phyloP scores from a whole-genome alignment of 176 grass and related monocot genomes.

The Panicum miliaceum region DNA sequence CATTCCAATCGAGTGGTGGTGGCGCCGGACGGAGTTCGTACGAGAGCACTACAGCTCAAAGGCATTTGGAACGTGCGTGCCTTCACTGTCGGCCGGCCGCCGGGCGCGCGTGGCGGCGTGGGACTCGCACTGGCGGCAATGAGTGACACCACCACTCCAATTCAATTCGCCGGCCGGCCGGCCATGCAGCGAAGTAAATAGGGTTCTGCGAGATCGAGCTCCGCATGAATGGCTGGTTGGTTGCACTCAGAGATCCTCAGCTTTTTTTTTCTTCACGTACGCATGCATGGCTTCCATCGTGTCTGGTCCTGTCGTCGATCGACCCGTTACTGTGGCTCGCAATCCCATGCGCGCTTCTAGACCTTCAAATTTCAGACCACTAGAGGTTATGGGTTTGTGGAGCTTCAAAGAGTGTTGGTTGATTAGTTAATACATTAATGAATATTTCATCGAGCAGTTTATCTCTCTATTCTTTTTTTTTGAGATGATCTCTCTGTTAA shows the following conservation, averaged over 20 bases:
- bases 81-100: conserved; percentile 4
- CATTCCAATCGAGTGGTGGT: neutral
- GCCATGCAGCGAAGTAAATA: neutral
- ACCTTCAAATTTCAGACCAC: neutral
- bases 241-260: neutral
- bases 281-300: neutral
- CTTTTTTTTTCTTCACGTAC: conserved; percentile 7
- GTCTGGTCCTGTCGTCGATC: neutral
- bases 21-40: neutral
- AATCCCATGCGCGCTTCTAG: neutral
- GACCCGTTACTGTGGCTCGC: neutral
- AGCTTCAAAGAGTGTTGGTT: neutral
- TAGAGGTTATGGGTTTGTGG: neutral
- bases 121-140: neutral
- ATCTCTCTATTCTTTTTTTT: neutral
- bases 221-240: neutral
- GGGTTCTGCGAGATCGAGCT: neutral
- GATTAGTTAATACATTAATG: neutral
- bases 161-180: neutral
- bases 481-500: no score
- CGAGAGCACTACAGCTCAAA: neutral
- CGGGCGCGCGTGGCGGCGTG: neutral
- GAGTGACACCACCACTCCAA: conserved; percentile 2
- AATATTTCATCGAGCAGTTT: neutral
- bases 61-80: conserved; percentile 16